These are phyloP conservation scores for Elsinoe perseae DNA, from an alignment of 2,329 filamentous ascomycete species.

Conservation along the genomic window DNA sequence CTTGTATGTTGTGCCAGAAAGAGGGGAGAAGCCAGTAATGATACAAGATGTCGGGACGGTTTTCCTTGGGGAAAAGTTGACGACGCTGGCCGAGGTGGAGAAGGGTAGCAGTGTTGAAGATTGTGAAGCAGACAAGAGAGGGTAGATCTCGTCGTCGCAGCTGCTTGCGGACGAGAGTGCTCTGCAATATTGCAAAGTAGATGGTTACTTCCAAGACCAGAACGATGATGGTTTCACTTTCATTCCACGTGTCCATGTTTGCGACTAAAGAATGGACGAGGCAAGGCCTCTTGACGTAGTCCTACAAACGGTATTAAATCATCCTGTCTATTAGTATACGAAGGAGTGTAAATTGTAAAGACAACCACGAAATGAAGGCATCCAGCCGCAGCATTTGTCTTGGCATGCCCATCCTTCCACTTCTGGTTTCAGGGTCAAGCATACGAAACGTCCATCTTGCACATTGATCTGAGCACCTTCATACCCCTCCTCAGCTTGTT, in stretches of 20 bases:
- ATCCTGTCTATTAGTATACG: not conserved
- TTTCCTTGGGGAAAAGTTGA: not conserved
- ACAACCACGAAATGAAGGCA: not conserved
- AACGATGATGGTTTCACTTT: not conserved
- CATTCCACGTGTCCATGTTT: not conserved
- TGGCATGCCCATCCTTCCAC: slow-evolving; percentile 5
- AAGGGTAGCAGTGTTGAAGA: not conserved
- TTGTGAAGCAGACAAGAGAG: not conserved
- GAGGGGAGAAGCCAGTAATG: not conserved
- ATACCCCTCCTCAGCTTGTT: not conserved
- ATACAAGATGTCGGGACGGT: not conserved
- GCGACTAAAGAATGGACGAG: not conserved
- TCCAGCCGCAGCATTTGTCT: slow-evolving; percentile 7
- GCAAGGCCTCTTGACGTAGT: not conserved
- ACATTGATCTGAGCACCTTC: not conserved
- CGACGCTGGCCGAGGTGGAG: slow-evolving; percentile 1
- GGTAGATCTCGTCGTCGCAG: not conserved
- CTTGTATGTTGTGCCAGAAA: not conserved
- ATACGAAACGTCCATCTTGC: slow-evolving; percentile 9
- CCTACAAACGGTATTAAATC: not conserved
- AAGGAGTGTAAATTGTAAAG: not conserved
- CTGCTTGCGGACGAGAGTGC: not conserved
- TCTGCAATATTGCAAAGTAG: not conserved
- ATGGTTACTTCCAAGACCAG: not conserved
- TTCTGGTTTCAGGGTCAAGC: slow-evolving; percentile 10